Evolutionary conservation across 1,284 basidiomycete genomes (phyloP).

Genomic region (Fomitopsis schrenkii): DNA sequence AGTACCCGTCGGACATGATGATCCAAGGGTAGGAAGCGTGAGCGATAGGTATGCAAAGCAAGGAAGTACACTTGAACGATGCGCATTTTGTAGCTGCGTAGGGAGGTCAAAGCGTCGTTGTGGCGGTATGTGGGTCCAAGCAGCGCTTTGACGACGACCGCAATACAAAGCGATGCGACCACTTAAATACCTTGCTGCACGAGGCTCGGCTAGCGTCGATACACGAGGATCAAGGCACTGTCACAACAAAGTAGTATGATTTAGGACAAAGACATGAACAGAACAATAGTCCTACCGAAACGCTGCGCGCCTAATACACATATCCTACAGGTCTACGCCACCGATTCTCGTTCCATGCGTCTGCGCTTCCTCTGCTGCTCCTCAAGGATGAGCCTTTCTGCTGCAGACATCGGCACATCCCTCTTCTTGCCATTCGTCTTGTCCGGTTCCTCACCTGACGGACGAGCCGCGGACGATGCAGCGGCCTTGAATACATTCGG

Average conservation of each 20-base stretch:
- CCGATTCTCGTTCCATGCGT: slow-evolving; percentile 55
- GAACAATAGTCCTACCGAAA: slow-evolving; percentile 3
- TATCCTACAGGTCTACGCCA: slow-evolving; percentile 20
- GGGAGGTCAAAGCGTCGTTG: not conserved
- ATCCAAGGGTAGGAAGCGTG: not conserved
- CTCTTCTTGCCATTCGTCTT: slow-evolving; percentile 41
- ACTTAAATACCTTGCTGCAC: not conserved
- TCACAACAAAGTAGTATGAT: not conserved
- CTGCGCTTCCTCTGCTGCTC: slow-evolving; percentile 82
- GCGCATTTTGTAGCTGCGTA: not conserved
- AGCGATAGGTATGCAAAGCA: not conserved
- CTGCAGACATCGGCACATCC: slow-evolving; percentile 65
- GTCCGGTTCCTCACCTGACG: slow-evolving; percentile 15
- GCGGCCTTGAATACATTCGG: slow-evolving; percentile 73
- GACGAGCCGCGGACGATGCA: slow-evolving; percentile 9
- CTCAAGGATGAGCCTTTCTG: slow-evolving; percentile 83
- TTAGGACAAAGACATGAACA: not conserved
- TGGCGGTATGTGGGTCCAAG: not conserved
- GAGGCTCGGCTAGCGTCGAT: not conserved
- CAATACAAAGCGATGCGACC: not conserved
- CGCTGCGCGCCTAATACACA: slow-evolving; percentile 12
- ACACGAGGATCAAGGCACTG: not conserved
- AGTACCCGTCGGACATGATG: not conserved
- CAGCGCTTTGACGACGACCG: not conserved
- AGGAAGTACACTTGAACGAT: not conserved